Base-by-base conservation (phyloP, 1,284 basidiomycete genomes). In the Sporisorium scitamineum region DNA sequence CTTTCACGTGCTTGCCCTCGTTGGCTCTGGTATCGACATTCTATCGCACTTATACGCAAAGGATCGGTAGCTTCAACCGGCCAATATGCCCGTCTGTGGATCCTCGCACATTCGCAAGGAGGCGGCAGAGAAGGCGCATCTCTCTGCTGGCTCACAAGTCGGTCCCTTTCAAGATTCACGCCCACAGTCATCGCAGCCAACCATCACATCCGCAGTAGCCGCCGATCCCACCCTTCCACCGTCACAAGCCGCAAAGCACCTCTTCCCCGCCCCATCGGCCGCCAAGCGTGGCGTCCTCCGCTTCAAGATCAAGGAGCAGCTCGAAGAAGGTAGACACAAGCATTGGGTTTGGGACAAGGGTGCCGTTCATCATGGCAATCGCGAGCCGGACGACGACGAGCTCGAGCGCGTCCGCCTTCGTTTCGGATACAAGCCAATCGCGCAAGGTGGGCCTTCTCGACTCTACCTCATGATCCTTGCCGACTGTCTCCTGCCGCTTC, bases 281-380 rank as follows among this genome's bases (percentile, higher is more conserved):
- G 70, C 63, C n/a, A 77, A 68, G 42, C 66, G 81, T 18, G 80
- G 78, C 20, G 8, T 83, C 18, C 50, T 83, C 26, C 70, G 81
- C 6, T 79, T 78, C 69, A 78, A 74, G 61, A 83, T 83, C 74
- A 83, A 83, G 60, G 76, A 78, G 47, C 62, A 80, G 70, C 68
- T 81, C 74, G 70, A 80, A 67, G 70, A 80, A 31, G 76, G 78
- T 2, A 70, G 83, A 37, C 81, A 77, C 11, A 76, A 75, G 51
- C 69, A 80, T 48, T 85, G 83, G 83, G 64, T 78, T 42, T 85
- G 83, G 83, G 70, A 81, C 63, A 76, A 81, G 29, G 82, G 83
- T 31, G 83, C 83, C 6, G 73, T 80, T 1, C 74, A 81, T 34
- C 48, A 70, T 3, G 59, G 55, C 32, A 85, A 85, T 39, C 37